A percentile compares a stretch with the other conserved stretches of the same genome.
Evolutionary conservation across 805 yeast genomes (phyloP).

Genomic region (Clavispora asparagi): DNA sequence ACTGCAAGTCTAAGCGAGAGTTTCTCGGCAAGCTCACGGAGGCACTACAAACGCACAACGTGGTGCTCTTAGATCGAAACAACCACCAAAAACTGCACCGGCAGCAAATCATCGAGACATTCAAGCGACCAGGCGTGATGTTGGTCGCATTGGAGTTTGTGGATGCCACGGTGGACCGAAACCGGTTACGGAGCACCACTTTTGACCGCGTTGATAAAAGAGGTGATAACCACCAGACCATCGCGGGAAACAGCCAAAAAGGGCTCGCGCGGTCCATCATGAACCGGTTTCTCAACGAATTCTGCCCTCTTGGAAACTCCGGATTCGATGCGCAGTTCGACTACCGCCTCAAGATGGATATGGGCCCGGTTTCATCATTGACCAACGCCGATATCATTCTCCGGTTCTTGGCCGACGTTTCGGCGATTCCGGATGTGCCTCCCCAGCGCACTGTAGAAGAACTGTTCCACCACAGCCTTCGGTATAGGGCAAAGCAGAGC

Average conservation of each 20-base stretch:
- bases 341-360: constrained; percentile 52
- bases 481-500: no score
- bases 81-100: constrained; percentile 74
- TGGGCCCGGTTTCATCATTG: constrained; percentile 16
- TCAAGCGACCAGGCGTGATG: constrained; percentile 39
- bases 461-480: no score
- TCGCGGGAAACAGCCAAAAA: constrained; percentile 49
- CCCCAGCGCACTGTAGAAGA: neutral
- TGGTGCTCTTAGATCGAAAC: constrained; percentile 76
- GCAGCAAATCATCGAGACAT: constrained; percentile 52
- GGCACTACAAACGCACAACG: constrained; percentile 28
- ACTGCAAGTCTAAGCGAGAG: constrained; percentile 44
- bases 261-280: constrained; percentile 55
- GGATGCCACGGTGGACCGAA: constrained; percentile 23
- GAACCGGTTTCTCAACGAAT: constrained; percentile 67
- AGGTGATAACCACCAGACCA: constrained; percentile 88
- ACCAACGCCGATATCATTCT: constrained; percentile 9
- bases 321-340: constrained; percentile 46
- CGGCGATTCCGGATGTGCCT: neutral
- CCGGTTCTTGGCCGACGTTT: neutral
- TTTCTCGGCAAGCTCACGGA: constrained; percentile 44
- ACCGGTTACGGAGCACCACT: constrained; percentile 48
- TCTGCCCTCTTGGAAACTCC: constrained; percentile 48
- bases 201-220: constrained; percentile 54
- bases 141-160: constrained; percentile 69